Conservation (phyloP, 1,284 basidiomycete genomes). For the Sporisorium sorghi region DNA sequence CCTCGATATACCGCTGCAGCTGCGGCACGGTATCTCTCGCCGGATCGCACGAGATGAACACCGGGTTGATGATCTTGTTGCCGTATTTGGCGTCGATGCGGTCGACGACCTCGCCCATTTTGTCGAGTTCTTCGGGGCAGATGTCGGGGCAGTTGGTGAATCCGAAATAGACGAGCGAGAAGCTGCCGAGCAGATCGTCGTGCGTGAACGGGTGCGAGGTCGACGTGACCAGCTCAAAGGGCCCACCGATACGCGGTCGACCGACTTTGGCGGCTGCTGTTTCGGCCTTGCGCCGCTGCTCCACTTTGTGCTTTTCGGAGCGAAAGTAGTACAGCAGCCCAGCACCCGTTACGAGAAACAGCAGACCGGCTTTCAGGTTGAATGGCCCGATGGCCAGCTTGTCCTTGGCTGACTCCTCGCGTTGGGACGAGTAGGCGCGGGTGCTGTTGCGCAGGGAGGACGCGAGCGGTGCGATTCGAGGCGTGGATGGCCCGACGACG, state of each 20-base stretch:
- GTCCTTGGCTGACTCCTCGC: constrained; percentile 48
- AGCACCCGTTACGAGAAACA: constrained; percentile 84
- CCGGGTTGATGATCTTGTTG: constrained; percentile 73
- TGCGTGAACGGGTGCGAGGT: constrained; percentile 77
- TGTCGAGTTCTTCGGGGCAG: constrained; percentile 97
- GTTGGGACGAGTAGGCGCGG: constrained; percentile 24
- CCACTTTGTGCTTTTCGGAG: constrained; percentile 77
- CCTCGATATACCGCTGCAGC: constrained; percentile 72
- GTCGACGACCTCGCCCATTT: constrained; percentile 86
- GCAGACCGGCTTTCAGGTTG: constrained; percentile 81
- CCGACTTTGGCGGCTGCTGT: constrained; percentile 71
- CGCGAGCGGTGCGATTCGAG: not conserved
- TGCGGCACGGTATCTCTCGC: constrained; percentile 82
- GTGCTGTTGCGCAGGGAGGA: not conserved
- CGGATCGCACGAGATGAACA: constrained; percentile 97
- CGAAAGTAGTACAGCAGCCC: constrained; percentile 90
- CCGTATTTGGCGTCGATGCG: constrained; percentile 74
- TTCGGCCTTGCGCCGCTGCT: constrained; percentile 46
- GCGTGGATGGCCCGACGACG: constrained; percentile 3
- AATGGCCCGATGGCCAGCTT: constrained; percentile 74
- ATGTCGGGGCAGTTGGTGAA: constrained; percentile 86
- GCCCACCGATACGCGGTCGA: constrained; percentile 84
- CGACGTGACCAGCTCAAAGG: constrained; percentile 74
- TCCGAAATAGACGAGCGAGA: constrained; percentile 84
- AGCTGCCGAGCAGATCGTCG: constrained; percentile 81